These are phyloP conservation scores for Aspergillus pseudoglaucus DNA, from an alignment of 2,329 filamentous ascomycete species.

Conservation along the genomic window DNA sequence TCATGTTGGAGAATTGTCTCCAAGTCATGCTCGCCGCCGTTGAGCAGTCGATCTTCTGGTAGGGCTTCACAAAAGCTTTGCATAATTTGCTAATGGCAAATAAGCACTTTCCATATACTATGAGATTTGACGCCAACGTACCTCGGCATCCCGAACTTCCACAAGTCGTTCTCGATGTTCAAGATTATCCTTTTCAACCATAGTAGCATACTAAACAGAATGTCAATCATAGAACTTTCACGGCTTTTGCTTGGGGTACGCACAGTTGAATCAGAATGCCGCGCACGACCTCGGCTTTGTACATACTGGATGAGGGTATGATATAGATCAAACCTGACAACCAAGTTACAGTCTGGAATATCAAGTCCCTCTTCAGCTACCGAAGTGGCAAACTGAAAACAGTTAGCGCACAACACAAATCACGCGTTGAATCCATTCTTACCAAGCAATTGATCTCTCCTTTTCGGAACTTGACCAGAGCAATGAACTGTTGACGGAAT, in stretches of 20 bases:
- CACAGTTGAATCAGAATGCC: slow-evolving; percentile 63
- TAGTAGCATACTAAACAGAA: slow-evolving; percentile 59
- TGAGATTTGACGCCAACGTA: slow-evolving; percentile 11
- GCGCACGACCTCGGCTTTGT: slow-evolving; percentile 81
- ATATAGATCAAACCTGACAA: slow-evolving; percentile 74
- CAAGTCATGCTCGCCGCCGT: slow-evolving; percentile 52
- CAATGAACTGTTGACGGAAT: slow-evolving; percentile 66
- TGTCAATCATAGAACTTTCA: slow-evolving; percentile 4
- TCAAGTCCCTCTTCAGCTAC: slow-evolving; percentile 62
- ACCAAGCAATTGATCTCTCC: slow-evolving; percentile 53
- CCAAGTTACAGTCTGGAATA: slow-evolving; percentile 61
- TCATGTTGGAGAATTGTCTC: slow-evolving; percentile 52
- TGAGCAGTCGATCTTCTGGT: slow-evolving; percentile 65
- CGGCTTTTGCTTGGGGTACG: background rate
- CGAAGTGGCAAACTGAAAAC: slow-evolving; percentile 52
- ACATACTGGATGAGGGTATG: slow-evolving; percentile 89
- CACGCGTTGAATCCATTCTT: slow-evolving; percentile 4
- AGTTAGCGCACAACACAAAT: slow-evolving; percentile 5
- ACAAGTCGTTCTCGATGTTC: slow-evolving; percentile 56
- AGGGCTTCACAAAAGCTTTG: slow-evolving; percentile 69
- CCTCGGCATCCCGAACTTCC: slow-evolving; percentile 41
- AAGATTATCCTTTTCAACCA: slow-evolving; percentile 70
- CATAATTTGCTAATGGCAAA: slow-evolving; percentile 47
- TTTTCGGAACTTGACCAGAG: slow-evolving; percentile 58
- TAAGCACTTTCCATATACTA: background rate